A percentile compares a stretch with the other conserved stretches of the same genome.
Conservation (phyloP, 2,329 filamentous ascomycete genomes). For the Leptographium wingfieldii region DNA sequence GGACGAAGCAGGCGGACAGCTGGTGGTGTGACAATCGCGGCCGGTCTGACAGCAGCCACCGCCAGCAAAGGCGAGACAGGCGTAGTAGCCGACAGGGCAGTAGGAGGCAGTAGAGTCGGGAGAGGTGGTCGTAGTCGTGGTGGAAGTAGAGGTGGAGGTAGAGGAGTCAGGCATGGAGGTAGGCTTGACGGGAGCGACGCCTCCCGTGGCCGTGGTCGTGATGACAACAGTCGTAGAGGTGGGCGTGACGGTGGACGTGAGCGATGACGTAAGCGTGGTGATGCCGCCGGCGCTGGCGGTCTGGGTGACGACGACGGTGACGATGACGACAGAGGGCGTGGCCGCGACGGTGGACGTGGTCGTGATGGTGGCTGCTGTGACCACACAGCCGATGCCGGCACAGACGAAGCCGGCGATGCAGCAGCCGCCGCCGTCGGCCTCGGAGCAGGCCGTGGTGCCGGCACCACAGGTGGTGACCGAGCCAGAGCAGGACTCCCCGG, state of each 20-base stretch:
- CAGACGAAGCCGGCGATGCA: constrained; percentile 63
- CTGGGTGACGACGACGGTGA: constrained; percentile 27
- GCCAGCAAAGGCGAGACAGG: constrained; percentile 72
- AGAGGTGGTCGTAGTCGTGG: constrained; percentile 22
- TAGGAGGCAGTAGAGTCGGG: constrained; percentile 28
- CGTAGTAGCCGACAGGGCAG: constrained; percentile 87
- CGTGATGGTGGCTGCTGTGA: constrained; percentile 14
- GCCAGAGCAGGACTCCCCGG: constrained; percentile 50
- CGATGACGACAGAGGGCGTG: constrained; percentile 24
- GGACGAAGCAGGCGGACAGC: constrained; percentile 50
- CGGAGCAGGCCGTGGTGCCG: constrained; percentile 52
- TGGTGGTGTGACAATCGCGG: constrained; percentile 68
- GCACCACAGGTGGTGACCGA: constrained; percentile 47
- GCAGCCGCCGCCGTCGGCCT: constrained; percentile 58
- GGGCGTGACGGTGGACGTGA: constrained; percentile 21
- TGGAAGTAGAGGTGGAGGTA: constrained; percentile 14
- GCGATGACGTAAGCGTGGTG: constrained; percentile 13
- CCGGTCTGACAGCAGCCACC: constrained; percentile 81
- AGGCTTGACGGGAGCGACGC: constrained; percentile 27
- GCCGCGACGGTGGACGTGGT: constrained; percentile 16
- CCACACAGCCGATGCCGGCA: constrained; percentile 49
- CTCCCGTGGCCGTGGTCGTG: constrained; percentile 21
- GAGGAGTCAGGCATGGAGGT: constrained; percentile 9
- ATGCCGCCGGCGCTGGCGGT: constrained; percentile 15
- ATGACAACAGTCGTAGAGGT: constrained; percentile 10